phyloP scores from a whole-genome alignment of 73 alveolate genomes.

The Tetrahymena elliotti region DNA sequence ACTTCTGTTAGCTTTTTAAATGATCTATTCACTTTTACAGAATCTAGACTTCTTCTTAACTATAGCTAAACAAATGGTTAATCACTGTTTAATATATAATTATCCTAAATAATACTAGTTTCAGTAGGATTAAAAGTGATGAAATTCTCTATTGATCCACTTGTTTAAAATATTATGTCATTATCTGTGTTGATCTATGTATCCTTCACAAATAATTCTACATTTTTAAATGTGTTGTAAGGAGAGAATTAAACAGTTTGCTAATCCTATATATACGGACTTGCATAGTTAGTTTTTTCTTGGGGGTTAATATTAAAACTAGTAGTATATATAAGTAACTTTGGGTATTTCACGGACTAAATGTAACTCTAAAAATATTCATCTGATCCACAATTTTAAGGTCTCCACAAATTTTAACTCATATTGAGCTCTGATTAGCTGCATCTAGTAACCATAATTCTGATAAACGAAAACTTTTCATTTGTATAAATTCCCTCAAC shows the following conservation, averaged over 20 bases:
- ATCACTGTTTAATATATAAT: background rate
- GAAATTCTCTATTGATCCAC: background rate
- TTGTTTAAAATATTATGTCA: background rate
- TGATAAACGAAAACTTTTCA: background rate
- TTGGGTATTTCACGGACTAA: background rate
- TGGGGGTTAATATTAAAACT: background rate
- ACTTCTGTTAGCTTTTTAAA: background rate
- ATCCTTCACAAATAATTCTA: background rate
- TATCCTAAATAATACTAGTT: background rate
- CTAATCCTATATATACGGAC: background rate
- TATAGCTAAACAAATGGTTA: background rate
- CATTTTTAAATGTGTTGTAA: background rate
- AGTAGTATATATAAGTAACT: background rate
- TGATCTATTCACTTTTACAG: background rate
- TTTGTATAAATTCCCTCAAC: background rate
- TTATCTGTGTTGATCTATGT: background rate
- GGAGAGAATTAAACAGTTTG: background rate
- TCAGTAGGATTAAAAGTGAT: background rate
- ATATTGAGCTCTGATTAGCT: background rate
- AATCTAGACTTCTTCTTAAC: background rate
- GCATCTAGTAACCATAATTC: background rate
- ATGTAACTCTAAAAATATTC: background rate
- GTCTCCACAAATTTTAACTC: background rate
- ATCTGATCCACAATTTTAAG: background rate
- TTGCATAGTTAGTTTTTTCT: background rate